Evolutionary conservation across 352 stramenopile species (phyloP).

Genomic region (Pythium apleroticum): DNA sequence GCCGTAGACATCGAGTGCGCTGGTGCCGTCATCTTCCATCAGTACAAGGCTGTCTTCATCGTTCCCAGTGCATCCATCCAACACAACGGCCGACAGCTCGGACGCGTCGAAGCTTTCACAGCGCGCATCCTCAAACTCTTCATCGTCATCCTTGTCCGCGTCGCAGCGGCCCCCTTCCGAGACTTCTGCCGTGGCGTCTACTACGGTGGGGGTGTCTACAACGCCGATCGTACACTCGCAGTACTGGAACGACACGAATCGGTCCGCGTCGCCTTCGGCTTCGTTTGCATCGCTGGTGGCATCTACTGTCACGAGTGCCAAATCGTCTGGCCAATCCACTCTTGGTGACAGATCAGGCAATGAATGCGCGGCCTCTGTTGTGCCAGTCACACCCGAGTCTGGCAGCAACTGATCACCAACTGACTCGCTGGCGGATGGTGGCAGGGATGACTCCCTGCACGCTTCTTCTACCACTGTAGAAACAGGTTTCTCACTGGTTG

Average conservation of each 20-base stretch:
- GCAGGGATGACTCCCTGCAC: no score
- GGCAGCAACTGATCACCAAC: no score
- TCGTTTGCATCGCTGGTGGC: neutral
- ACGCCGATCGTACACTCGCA: constrained; percentile 28
- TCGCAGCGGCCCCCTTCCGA: neutral
- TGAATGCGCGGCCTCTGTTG: no score
- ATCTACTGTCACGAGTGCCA: neutral
- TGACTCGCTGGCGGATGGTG: no score
- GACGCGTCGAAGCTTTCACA: constrained; percentile 7
- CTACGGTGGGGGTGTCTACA: neutral
- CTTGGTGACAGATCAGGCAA: neutral
- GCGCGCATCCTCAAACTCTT: constrained; percentile 25
- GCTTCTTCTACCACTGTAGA: no score
- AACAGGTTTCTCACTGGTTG: no score
- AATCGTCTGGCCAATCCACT: neutral
- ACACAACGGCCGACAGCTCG: constrained; percentile 12
- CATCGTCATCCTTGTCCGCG: constrained; percentile 8
- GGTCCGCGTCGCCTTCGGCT: constrained; percentile 21
- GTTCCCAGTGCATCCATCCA: constrained; percentile 14
- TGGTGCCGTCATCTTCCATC: constrained; percentile 23
- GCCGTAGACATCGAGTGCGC: constrained; percentile 3
- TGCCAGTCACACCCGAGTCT: no score
- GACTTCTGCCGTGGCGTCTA: neutral
- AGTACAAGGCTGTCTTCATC: constrained; percentile 32
- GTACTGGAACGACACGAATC: constrained; percentile 43